Conservation (phyloP, 768 basidiomycete species). For the Sistotremastrum niveocremeum region DNA sequence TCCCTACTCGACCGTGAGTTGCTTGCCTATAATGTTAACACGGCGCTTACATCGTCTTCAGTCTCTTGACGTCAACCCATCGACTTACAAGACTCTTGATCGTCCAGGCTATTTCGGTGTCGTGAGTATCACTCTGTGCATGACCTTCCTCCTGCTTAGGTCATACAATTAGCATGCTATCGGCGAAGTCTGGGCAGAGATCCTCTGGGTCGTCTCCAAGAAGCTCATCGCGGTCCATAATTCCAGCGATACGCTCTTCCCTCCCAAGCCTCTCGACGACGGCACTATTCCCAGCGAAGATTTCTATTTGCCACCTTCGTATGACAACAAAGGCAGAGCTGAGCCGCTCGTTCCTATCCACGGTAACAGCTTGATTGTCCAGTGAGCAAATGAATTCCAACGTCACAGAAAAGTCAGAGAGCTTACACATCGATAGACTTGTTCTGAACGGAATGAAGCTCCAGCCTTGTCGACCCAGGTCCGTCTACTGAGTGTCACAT, state of each 20-base stretch:
- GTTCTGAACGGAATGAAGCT: conserved; percentile 91
- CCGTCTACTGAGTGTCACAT: background rate
- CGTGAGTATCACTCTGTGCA: conserved; percentile 14
- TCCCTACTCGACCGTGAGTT: conserved; percentile 55
- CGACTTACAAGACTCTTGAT: conserved; percentile 89
- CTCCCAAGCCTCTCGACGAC: conserved; percentile 51
- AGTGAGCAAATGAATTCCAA: conserved; percentile 26
- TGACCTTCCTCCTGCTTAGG: background rate
- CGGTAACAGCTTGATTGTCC: conserved; percentile 76
- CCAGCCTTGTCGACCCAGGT: conserved; percentile 74
- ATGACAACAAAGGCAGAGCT: conserved; percentile 26
- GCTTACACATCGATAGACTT: conserved; percentile 28
- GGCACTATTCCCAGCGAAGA: conserved; percentile 54
- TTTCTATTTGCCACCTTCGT: conserved; percentile 48
- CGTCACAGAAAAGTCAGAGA: background rate
- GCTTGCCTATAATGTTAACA: background rate
- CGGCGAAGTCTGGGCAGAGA: conserved; percentile 93
- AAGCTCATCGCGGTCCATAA: conserved; percentile 71
- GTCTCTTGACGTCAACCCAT: conserved; percentile 68
- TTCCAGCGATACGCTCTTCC: conserved; percentile 67
- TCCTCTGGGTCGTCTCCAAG: conserved; percentile 71
- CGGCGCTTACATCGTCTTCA: conserved; percentile 10
- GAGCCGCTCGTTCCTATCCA: conserved; percentile 71
- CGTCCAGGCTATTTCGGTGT: conserved; percentile 91
- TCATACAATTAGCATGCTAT: conserved; percentile 39